Evolutionary conservation across 1,284 basidiomycete species (phyloP), one percentile per base, ranked within the genome.

Genomic region (Sparassis latifolia): DNA sequence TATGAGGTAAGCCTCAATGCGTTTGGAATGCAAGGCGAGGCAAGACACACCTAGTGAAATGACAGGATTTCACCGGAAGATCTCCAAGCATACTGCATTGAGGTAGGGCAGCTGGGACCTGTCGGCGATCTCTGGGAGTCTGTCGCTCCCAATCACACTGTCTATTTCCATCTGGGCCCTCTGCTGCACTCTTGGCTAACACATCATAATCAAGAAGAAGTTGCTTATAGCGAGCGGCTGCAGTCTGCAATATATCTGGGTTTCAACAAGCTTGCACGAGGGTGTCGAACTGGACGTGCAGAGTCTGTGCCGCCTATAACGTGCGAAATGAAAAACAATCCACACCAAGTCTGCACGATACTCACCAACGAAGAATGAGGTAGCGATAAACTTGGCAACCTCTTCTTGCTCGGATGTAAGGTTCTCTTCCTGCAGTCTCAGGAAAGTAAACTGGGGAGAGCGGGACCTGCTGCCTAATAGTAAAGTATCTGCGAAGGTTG

Each of bases 151-250:
- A n/a, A 70, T 47, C 9, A 65, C 62, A 4, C 55, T 42, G 28
- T 67, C 66, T 30, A 70, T 60, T 49, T 69, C 67, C 6, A 52
- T 57, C 43, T 68, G 66, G 0, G 67, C 67, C 38, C 59, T 62
- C 42, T 48, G 48, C 50, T 69, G 67, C 3, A 63, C 57, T n/a
- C 66, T 62, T 1, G 69, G 68, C 48, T 63, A 52, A 5, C 65
- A 55, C 28, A 60, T 59, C 66, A 70, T 68, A 5, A 64, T 63
- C 6, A 64, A 58, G 48, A 64, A 60, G 55, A 66, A 64, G n/a
- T 58, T 54, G 49, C 58, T 48, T 30, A 65, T 55, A 2, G 61
- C 52, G 7, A 64, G 64, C n/a, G 62, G 61, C 4, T 62, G 63
- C 66, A 65, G 45, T 7, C 7, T 37, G 20, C 20, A 20, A 20